phyloP scores from a whole-genome alignment of 257 asterid species.

The Henckelia pumila region DNA sequence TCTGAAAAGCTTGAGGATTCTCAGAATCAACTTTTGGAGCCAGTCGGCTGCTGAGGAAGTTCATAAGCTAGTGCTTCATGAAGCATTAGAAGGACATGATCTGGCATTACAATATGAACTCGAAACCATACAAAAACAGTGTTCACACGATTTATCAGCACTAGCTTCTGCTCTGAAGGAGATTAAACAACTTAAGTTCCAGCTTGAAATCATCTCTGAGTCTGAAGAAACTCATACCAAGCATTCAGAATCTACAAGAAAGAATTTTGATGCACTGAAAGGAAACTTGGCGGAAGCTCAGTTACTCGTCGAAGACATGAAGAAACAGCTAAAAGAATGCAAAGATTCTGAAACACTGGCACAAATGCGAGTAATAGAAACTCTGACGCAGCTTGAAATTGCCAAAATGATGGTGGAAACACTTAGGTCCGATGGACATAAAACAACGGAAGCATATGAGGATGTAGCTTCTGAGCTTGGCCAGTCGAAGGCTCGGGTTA shows the following conservation, averaged over 20 bases:
- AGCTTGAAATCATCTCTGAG: conserved; percentile 51
- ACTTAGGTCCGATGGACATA: conserved; percentile 54
- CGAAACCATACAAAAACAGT: conserved; percentile 35
- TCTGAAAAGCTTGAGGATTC: conserved; percentile 57
- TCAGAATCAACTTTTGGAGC: conserved; percentile 34
- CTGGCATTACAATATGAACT: conserved; percentile 38
- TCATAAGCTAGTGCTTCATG: conserved; percentile 12
- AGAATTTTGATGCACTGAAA: conserved; percentile 48
- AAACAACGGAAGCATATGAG: conserved; percentile 44
- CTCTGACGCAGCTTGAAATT: conserved; percentile 63
- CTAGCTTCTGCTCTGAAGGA: conserved; percentile 64
- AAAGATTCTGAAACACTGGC: conserved; percentile 72
- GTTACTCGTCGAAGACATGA: conserved; percentile 63
- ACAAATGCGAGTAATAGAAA: conserved; percentile 47
- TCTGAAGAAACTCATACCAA: conserved; percentile 51
- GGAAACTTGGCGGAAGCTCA: conserved; percentile 46
- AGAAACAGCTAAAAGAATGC: conserved; percentile 45
- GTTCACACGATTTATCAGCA: conserved; percentile 46
- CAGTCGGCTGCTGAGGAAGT: conserved; percentile 29
- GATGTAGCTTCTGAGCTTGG: conserved; percentile 56
- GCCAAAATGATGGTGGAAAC: conserved; percentile 55
- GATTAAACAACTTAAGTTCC: conserved; percentile 56
- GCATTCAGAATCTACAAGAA: conserved; percentile 40
- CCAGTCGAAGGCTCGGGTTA: conserved; percentile 63
- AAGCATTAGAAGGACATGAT: conserved; percentile 30